Conservation (phyloP, 352 stramenopile genomes). For the Aphanomyces cochlioides region DNA sequence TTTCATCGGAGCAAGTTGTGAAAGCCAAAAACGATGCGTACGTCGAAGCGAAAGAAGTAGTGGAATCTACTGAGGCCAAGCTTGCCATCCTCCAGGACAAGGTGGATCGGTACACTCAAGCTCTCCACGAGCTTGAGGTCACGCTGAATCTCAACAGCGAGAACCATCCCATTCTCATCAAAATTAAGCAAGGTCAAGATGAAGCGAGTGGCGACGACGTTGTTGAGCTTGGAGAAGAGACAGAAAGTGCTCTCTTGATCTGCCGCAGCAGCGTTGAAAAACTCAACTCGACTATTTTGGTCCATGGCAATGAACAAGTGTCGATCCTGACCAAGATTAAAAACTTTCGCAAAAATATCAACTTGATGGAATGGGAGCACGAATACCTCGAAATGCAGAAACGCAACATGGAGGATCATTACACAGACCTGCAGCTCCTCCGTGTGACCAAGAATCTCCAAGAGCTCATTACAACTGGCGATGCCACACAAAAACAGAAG, state of each 20-base stretch:
- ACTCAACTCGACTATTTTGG: constrained; percentile 84
- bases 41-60: constrained; percentile 54
- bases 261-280: constrained; percentile 69
- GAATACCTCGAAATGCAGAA: constrained; percentile 71
- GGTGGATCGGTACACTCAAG: constrained; percentile 5
- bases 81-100: constrained; percentile 41
- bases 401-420: constrained; percentile 86
- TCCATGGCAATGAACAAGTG: constrained; percentile 85
- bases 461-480: constrained; percentile 82
- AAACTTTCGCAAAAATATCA: constrained; percentile 93
- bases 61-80: constrained; percentile 40
- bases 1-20: constrained; percentile 51
- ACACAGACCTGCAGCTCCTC: constrained; percentile 91
- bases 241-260: constrained; percentile 64
- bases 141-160: constrained; percentile 38
- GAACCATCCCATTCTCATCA: constrained; percentile 78
- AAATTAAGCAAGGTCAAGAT: constrained; percentile 90
- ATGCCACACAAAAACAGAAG: constrained; percentile 74
- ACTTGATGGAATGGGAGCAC: constrained; percentile 92
- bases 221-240: constrained; percentile 38
- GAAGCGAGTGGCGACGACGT: constrained; percentile 67
- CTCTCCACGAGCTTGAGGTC: constrained; percentile 37
- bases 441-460: constrained; percentile 92
- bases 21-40: constrained; percentile 57
- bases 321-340: constrained; percentile 84